phyloP scores from a whole-genome alignment of 805 yeast species.

The Blastobotrys chiropterorum region DNA sequence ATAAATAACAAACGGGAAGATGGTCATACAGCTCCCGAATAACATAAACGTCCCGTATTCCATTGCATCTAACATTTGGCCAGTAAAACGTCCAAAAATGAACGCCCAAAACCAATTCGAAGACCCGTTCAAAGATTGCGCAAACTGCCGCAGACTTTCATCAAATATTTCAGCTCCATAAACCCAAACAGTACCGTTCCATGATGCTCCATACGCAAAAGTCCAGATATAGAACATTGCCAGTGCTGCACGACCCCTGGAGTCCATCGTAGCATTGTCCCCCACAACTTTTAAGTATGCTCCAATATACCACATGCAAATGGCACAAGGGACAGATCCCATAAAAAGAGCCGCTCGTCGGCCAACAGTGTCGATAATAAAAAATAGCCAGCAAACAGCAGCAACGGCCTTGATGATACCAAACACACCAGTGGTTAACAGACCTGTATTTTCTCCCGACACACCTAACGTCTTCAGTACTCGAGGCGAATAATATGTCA shows the following conservation, averaged over 20 bases:
- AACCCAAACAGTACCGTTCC: neutral
- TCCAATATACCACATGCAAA: neutral
- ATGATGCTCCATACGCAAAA: neutral
- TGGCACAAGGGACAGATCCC: neutral
- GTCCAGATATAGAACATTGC: neutral
- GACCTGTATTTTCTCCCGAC: constrained; percentile 38
- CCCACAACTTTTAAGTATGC: neutral
- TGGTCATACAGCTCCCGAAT: neutral
- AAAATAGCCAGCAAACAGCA: neutral
- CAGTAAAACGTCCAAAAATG: neutral
- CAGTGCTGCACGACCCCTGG: neutral
- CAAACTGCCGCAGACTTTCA: neutral
- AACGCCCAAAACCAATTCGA: neutral
- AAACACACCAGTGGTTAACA: constrained; percentile 48
- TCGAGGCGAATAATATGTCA: constrained; percentile 47
- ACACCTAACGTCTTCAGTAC: constrained; percentile 46
- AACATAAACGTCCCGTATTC: neutral
- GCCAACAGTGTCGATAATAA: neutral
- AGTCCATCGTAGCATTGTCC: neutral
- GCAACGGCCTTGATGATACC: constrained; percentile 38
- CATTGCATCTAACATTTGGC: neutral
- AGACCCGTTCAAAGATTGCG: neutral
- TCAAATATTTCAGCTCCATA: neutral
- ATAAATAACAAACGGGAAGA: neutral
- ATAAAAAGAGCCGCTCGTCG: neutral